These are phyloP conservation scores for Epichloe glyceriae DNA, from an alignment of 2,329 filamentous ascomycete species.

Conservation along the genomic window DNA sequence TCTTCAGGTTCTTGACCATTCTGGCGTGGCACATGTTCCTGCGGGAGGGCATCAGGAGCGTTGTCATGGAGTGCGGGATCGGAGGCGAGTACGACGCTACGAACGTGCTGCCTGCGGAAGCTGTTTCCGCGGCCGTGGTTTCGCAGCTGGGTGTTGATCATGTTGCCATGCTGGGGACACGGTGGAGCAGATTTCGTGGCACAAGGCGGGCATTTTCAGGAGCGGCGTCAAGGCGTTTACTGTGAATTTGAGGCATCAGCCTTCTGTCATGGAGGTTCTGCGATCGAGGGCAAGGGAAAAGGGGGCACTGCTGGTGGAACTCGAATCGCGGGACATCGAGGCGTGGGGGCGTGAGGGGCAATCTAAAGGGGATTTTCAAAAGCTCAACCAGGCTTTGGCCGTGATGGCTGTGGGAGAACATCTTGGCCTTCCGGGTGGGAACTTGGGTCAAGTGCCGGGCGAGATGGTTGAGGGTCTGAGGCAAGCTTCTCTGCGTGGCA, in stretches of 20 bases:
- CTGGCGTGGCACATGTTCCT: slow-evolving; percentile 79
- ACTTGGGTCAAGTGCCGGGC: slow-evolving; percentile 14
- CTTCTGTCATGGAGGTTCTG: slow-evolving; percentile 38
- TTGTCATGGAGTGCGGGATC: slow-evolving; percentile 85
- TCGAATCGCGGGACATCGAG: slow-evolving; percentile 25
- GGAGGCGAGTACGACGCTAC: slow-evolving; percentile 90
- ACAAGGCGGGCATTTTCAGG: slow-evolving; percentile 85
- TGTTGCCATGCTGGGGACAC: slow-evolving; percentile 63
- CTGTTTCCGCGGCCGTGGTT: slow-evolving; percentile 59
- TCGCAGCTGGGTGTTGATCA: slow-evolving; percentile 80
- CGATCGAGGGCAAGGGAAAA: slow-evolving; percentile 46
- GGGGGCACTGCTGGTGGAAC: slow-evolving; percentile 28
- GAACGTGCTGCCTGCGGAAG: slow-evolving; percentile 55
- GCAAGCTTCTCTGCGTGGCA: slow-evolving; percentile 55
- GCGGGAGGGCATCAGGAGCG: slow-evolving; percentile 59
- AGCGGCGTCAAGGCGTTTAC: slow-evolving; percentile 30
- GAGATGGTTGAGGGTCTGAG: slow-evolving; percentile 53
- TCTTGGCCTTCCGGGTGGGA: slow-evolving; percentile 22
- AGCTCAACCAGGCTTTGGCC: slow-evolving; percentile 46
- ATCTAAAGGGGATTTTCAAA: slow-evolving; percentile 40
- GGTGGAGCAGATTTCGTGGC: slow-evolving; percentile 73
- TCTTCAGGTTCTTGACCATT: slow-evolving; percentile 84
- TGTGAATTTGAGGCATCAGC: slow-evolving; percentile 14
- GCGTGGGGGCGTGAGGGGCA: slow-evolving; percentile 28
- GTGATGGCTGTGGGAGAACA: slow-evolving; percentile 44